phyloP scores from a whole-genome alignment of 2,329 filamentous ascomycete genomes.

The Microcera coccophila region DNA sequence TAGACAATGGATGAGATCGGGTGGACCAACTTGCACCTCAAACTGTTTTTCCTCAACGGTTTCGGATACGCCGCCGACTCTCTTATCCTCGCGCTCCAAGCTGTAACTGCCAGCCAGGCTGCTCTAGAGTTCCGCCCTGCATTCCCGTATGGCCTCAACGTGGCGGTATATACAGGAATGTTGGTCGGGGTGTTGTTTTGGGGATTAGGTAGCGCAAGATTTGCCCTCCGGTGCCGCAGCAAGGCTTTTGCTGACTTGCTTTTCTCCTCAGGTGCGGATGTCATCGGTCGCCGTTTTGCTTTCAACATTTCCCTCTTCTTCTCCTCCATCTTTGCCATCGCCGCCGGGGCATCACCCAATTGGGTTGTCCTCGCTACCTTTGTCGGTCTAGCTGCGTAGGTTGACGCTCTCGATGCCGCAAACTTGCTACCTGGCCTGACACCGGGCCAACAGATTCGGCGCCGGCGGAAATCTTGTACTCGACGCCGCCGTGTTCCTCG shows the following conservation, averaged over 20 bases:
- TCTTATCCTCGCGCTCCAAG: conserved; percentile 52
- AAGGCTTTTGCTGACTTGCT: too few species aligned
- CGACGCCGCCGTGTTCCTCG: conserved; percentile 50
- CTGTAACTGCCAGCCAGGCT: conserved; percentile 56
- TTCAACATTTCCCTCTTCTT: conserved; percentile 66
- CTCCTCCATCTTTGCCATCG: conserved; percentile 52
- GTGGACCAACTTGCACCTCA: conserved; percentile 56
- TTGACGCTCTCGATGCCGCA: too few species aligned
- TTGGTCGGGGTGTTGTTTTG: conserved; percentile 61
- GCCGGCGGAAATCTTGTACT: conserved; percentile 49
- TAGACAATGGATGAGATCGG: conserved; percentile 56
- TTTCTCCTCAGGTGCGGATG: conserved; percentile 59
- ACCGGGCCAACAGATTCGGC: too few species aligned
- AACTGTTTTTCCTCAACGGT: conserved; percentile 59
- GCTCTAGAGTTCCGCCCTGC: conserved; percentile 55
- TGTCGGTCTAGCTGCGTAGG: conserved; percentile 55
- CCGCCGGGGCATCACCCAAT: conserved; percentile 63
- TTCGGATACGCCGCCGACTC: conserved; percentile 52
- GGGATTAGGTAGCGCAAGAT: too few species aligned
- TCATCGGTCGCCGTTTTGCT: conserved; percentile 63
- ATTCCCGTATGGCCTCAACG: conserved; percentile 55
- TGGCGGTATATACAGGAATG: conserved; percentile 58
- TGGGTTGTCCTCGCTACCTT: conserved; percentile 64
- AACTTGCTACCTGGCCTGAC: too few species aligned
- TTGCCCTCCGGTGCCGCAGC: too few species aligned